Base-by-base conservation (phyloP, 148 eudicot genomes). In the Drosera capensis region DNA sequence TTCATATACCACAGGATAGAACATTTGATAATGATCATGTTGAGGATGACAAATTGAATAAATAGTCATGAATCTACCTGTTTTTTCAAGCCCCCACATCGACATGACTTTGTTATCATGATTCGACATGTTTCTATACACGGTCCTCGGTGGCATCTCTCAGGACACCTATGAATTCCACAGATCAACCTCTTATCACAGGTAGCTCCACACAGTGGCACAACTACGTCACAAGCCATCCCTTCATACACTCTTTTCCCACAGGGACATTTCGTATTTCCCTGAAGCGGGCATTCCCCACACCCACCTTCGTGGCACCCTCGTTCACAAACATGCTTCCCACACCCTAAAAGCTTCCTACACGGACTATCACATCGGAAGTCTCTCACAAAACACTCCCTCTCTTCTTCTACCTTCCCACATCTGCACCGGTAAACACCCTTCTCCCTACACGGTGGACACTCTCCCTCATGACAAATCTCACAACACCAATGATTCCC, bases 81-180 rank as follows among this genome's bases (percentile, higher is more conserved):
- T 74, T 90, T 90, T 71, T 55, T 90, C 65, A 71, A 72, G 55
- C 94, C 73, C 55, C 99, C 95, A 66, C 99, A 90, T 49, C 93
- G 63, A 60, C 99, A 90, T 0, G 82, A 63, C 55, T 90, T 90
- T 17, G 76, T 66, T 48, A 81, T 73, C 54, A 85, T 70, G 25
- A 50, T 71, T 52, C 93, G 78, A 54, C 99, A 90, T 39, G 82
- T 90, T 55, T 78, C 82, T 4, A 73, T 56, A 51, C 99, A 90
- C 3, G 71, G 55, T 17, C 99, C 93, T 6, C 86, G 71, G 46
- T 90, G 99, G 38, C 99, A 90, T 63, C 99, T 67, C 44, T 90
- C 99, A 0, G 80, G 93, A 54, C 99, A 90, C 71, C 78, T 63
- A 59, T 90, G 99, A 22, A 59, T 64, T 25, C 93, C 80, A 63